These are phyloP conservation scores for Heimioporus sp. DNA, from an alignment of 768 basidiomycete genomes.

Conservation along the genomic window DNA sequence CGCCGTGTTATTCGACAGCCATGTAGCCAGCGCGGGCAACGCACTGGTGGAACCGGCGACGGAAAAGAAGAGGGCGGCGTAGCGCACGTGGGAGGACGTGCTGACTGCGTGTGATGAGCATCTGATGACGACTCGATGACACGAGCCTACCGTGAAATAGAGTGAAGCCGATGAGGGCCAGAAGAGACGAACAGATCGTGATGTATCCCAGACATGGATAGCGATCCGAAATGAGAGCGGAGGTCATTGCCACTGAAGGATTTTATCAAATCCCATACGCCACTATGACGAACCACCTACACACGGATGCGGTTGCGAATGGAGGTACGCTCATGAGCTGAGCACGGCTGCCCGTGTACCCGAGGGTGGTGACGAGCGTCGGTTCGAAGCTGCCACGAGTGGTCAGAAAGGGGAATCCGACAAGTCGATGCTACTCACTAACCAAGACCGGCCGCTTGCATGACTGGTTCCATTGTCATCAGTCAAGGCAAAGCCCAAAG, in stretches of 20 bases:
- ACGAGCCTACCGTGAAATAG: slow-evolving; percentile 1
- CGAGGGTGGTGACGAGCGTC: slow-evolving; percentile 62
- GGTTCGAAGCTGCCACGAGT: slow-evolving; percentile 60
- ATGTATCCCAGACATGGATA: slow-evolving; percentile 50
- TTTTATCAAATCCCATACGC: neutral
- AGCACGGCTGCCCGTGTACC: slow-evolving; percentile 51
- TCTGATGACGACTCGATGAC: neutral
- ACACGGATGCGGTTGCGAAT: slow-evolving; percentile 45
- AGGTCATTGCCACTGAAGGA: slow-evolving; percentile 34
- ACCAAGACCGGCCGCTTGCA: slow-evolving; percentile 13
- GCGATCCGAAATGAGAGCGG: slow-evolving; percentile 51
- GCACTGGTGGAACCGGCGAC: slow-evolving; percentile 49
- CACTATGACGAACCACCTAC: slow-evolving; percentile 27
- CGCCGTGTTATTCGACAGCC: slow-evolving; percentile 60
- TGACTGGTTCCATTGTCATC: slow-evolving; percentile 3
- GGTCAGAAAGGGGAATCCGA: slow-evolving; percentile 20
- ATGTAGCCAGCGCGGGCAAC: slow-evolving; percentile 54
- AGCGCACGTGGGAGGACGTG: slow-evolving; percentile 41
- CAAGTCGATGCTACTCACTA: slow-evolving; percentile 22
- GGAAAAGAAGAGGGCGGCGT: slow-evolving; percentile 56
- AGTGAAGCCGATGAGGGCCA: slow-evolving; percentile 34
- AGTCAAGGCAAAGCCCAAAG: neutral
- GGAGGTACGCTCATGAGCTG: slow-evolving; percentile 64
- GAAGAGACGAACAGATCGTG: slow-evolving; percentile 41
- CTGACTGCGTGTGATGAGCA: slow-evolving; percentile 7